Percentiles rank a stretch among this genome's conserved stretches.
Evolutionary conservation across 768 basidiomycete genomes (phyloP).

Genomic region (Lentinula sp.): DNA sequence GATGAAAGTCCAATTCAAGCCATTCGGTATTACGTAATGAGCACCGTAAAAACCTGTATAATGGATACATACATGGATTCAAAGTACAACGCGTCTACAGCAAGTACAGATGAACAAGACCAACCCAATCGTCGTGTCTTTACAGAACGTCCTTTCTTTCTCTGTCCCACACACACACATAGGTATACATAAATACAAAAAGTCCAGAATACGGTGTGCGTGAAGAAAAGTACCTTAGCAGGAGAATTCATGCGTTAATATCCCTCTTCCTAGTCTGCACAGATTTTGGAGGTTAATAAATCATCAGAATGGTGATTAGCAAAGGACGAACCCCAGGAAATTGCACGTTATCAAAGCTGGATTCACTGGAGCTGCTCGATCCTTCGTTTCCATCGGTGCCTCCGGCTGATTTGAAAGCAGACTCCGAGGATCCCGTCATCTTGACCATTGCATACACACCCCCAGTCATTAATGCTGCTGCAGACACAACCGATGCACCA

Average conservation of each 20-base stretch:
- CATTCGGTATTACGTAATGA: background rate
- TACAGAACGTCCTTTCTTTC: too few species aligned
- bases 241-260: background rate
- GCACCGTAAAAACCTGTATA: background rate
- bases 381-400: too few species aligned
- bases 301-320: background rate
- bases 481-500: too few species aligned
- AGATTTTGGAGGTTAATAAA: background rate
- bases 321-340: background rate
- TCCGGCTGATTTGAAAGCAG: too few species aligned
- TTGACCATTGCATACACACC: background rate
- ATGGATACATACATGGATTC: too few species aligned
- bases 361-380: too few species aligned
- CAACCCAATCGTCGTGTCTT: too few species aligned
- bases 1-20: background rate
- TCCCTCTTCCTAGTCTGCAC: background rate
- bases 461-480: background rate
- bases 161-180: background rate
- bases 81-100: too few species aligned
- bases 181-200: background rate
- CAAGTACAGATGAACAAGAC: too few species aligned
- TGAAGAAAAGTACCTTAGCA: background rate
- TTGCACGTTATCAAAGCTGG: background rate
- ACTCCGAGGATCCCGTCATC: too few species aligned
- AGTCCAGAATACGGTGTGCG: background rate